Conservation (phyloP, 179 eudicot species). For the Sideroxylon spinosum region DNA sequence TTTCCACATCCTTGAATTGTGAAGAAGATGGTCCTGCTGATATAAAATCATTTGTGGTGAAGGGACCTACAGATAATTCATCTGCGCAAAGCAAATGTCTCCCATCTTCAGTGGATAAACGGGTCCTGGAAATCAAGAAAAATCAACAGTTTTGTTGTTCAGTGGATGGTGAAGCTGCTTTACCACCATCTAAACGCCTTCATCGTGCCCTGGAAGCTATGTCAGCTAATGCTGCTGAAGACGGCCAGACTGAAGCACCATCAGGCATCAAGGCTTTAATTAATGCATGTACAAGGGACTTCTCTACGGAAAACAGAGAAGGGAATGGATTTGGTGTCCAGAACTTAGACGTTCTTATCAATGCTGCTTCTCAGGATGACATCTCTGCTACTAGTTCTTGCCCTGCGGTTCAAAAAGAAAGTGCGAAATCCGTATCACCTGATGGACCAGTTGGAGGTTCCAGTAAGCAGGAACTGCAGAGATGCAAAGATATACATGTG, state of each 20-base stretch:
- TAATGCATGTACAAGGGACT: constrained; percentile 25
- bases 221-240: constrained; percentile 93
- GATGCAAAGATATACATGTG: constrained; percentile 19
- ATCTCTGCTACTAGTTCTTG: constrained; percentile 21
- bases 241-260: constrained; percentile 34
- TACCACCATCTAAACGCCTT: constrained; percentile 94
- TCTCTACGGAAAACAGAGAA: constrained; percentile 24
- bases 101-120: constrained; percentile 33
- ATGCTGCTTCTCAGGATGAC: constrained; percentile 26
- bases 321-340: constrained; percentile 23
- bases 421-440: constrained; percentile 17
- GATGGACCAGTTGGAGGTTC: constrained; percentile 20
- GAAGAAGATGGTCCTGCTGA: constrained; percentile 31
- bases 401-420: constrained; percentile 21
- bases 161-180: constrained; percentile 83
- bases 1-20: constrained; percentile 25
- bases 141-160: constrained; percentile 37
- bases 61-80: constrained; percentile 20
- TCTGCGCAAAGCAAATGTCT: constrained; percentile 26
- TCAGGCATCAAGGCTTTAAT: constrained; percentile 22
- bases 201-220: constrained; percentile 96
- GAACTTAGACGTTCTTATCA: constrained; percentile 17
- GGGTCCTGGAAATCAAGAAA: constrained; percentile 35
- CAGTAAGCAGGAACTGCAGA: constrained; percentile 19
- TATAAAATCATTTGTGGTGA: constrained; percentile 20